These are phyloP conservation scores for Rhodotorula sp. DNA, from an alignment of 1,284 basidiomycete genomes.

Conservation along the genomic window DNA sequence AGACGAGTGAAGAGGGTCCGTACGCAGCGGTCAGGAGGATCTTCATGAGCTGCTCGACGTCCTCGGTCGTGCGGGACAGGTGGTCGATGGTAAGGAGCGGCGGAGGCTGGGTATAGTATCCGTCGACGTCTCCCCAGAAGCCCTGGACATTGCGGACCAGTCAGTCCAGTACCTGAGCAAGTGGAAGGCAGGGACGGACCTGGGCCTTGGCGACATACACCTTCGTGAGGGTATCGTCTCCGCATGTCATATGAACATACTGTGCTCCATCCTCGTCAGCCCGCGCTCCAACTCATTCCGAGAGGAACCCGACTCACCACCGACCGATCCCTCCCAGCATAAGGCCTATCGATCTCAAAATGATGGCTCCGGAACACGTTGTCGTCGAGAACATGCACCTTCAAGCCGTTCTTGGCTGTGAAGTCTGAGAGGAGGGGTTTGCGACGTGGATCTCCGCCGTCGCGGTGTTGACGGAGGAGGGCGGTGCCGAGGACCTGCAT, in stretches of 20 bases:
- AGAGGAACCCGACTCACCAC: neutral
- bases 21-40: slow-evolving; percentile 16
- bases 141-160: slow-evolving; percentile 10
- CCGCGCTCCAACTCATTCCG: too few relatives aligned
- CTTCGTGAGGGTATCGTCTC: slow-evolving; percentile 19
- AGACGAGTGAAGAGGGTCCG: neutral
- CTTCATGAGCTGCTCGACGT: slow-evolving; percentile 9
- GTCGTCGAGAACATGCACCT: slow-evolving; percentile 26
- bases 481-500: slow-evolving; percentile 25
- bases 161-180: too few relatives aligned
- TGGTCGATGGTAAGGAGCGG: slow-evolving; percentile 17
- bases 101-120: slow-evolving; percentile 33
- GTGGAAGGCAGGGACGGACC: neutral
- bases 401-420: slow-evolving; percentile 13
- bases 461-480: slow-evolving; percentile 1
- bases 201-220: slow-evolving; percentile 16
- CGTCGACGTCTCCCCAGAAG: slow-evolving; percentile 39
- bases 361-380: slow-evolving; percentile 19
- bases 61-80: slow-evolving; percentile 1
- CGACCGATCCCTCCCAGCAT: slow-evolving; percentile 4
- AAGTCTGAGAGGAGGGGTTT: slow-evolving; percentile 20
- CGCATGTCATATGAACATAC: slow-evolving; percentile 32
- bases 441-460: neutral
- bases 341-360: slow-evolving; percentile 20
- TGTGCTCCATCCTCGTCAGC: neutral